Conservation (phyloP, 805 yeast genomes). For the Metschnikowia kunwiensis region DNA sequence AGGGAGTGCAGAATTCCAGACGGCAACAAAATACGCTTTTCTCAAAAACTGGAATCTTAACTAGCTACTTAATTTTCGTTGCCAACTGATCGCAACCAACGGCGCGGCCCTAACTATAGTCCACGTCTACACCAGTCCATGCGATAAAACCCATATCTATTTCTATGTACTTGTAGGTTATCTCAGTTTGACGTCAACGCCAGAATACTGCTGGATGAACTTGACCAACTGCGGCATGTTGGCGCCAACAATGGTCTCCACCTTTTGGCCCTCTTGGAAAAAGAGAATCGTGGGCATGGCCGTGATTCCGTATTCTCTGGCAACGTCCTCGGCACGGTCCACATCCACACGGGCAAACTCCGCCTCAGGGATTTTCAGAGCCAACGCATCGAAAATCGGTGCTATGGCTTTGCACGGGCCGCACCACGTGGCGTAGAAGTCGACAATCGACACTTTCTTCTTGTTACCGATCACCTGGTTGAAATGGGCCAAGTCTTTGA, state of each 20-base stretch:
- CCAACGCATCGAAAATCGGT: constrained; percentile 48
- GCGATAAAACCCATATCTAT: neutral
- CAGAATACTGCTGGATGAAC: constrained; percentile 28
- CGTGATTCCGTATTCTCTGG: constrained; percentile 55
- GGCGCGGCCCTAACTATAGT: neutral
- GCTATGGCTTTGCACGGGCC: constrained; percentile 76
- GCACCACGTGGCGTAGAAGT: constrained; percentile 74
- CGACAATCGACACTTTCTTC: constrained; percentile 50
- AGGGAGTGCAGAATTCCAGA: too few species aligned
- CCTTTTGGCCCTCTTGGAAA: constrained; percentile 56
- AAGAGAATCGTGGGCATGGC: constrained; percentile 78
- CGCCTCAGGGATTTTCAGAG: constrained; percentile 47
- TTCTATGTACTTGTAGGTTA: constrained; percentile 2
- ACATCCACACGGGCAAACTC: constrained; percentile 70
- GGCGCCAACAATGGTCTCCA: constrained; percentile 66
- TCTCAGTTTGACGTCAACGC: constrained; percentile 23
- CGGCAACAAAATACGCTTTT: too few species aligned
- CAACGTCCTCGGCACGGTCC: constrained; percentile 58
- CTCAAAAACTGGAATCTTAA: too few species aligned
- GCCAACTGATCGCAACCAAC: too few species aligned
- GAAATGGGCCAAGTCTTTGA: constrained; percentile 28
- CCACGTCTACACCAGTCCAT: neutral
- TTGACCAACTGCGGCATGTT: constrained; percentile 39
- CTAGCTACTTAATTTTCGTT: too few species aligned
- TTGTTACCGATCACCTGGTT: constrained; percentile 21